Evolutionary conservation across 129 eudicot genomes (phyloP), one percentile per base, ranked within the genome.

Genomic region (Scalesia atractyloides): DNA sequence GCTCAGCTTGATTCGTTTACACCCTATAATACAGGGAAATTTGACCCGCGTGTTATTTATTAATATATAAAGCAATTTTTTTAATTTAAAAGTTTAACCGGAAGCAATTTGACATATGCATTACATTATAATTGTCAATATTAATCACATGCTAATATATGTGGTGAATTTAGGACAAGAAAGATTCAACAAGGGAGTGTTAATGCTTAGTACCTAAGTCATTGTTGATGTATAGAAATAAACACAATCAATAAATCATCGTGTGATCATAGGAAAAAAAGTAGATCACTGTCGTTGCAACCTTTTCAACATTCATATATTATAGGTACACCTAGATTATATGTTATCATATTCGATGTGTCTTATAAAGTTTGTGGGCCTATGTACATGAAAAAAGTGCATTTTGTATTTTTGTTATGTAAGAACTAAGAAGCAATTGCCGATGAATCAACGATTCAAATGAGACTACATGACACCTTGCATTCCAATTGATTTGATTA

Each of bases 241-340:
- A 39, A 8, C 44, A 39, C 22, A 57, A 59, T 13, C 1, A 59
- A 59, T 5, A 26, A 30, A 13, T 5, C 6, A 26, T 12, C 14
- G 15, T 60, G 41, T 60, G 66, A 14, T 4, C 64, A 24, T 12
- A 58, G 3, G 8, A 56, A 19, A 56, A 18, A 18, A 56, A 8
- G 15, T 20, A 19, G 39, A 58, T 57, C 26, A 33, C 30, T 41
- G 6, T 14, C 66, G 2, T 13, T 41, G 18, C 30, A 60, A 11
- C 15, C 14, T 60, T 60, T 60, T 60, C 44, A 30, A 60, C 66
- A 2, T 58, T 4, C 9, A 58, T 22, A 4, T 24, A 58, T 22
- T 58, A n/a, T 53, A 60, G 66, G 66, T 60, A 60, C 66, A 60
- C 14, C 66, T 60, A 60, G 43, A 13, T 5, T 14, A 60, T 60